Evolutionary conservation across 495 filamentous ascomycete species (phyloP).

Genomic region (Lasiosphaeria ovina): DNA sequence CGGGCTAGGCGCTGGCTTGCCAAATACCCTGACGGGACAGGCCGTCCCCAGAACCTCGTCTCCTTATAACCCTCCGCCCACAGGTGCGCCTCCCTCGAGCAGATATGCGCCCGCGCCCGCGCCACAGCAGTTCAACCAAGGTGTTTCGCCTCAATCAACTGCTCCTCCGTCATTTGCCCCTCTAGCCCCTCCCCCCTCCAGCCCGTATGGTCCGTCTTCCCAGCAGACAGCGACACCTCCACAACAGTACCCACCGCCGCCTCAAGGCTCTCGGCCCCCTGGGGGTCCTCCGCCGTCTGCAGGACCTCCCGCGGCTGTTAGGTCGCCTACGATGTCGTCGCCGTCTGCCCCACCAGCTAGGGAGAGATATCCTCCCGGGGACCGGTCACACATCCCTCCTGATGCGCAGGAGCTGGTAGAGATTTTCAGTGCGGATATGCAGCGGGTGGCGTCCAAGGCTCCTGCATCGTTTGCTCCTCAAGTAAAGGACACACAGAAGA

Average conservation of each 20-base stretch:
- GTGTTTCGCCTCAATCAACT: constrained; percentile 22
- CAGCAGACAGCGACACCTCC: constrained; percentile 29
- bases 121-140: constrained; percentile 47
- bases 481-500: constrained; percentile 89
- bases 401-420: constrained; percentile 74
- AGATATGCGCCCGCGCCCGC: constrained; percentile 83
- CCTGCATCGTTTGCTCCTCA: constrained; percentile 78
- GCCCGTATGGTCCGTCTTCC: constrained; percentile 59
- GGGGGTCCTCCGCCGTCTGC: constrained; percentile 50
- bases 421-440: constrained; percentile 79
- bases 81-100: constrained; percentile 69
- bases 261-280: constrained; percentile 27
- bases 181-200: constrained; percentile 43
- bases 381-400: constrained; percentile 84
- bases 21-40: constrained; percentile 46
- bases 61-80: constrained; percentile 82
- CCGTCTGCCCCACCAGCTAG: constrained; percentile 44
- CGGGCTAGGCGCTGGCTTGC: constrained; percentile 29
- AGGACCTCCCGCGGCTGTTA: constrained; percentile 33
- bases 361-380: constrained; percentile 75
- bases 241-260: constrained; percentile 36
- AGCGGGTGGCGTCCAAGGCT: constrained; percentile 78
- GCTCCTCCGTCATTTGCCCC: constrained; percentile 4
- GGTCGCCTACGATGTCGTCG: constrained; percentile 39
- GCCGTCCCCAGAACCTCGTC: constrained; percentile 74